Conservation (phyloP, 306 rosid species). For the Mucuna pruriens region DNA sequence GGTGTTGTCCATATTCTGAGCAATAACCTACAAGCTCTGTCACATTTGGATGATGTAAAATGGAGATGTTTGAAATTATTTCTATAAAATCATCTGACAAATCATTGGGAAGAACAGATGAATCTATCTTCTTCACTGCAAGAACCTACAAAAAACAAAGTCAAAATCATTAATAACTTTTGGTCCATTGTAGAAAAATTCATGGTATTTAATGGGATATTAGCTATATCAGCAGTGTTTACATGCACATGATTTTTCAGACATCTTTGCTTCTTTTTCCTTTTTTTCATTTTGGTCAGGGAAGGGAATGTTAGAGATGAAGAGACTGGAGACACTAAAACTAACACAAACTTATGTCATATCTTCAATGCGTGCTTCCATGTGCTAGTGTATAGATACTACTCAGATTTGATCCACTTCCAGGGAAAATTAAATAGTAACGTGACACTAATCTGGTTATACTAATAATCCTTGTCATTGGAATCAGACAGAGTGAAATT, state of each 20-base stretch:
- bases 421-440: neutral
- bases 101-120: conserved; percentile 65
- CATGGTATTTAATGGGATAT: neutral
- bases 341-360: conserved; percentile 2
- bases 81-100: conserved; percentile 73
- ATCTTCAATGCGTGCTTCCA: neutral
- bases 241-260: conserved; percentile 5
- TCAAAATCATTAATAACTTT: conserved; percentile 30
- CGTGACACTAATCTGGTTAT: conserved; percentile 15
- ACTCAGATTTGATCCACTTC: conserved; percentile 20
- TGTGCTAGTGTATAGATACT: neutral
- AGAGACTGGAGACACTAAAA: conserved; percentile 6
- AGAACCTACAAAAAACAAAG: conserved; percentile 63
- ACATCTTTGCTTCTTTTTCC: neutral
- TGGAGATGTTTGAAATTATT: conserved; percentile 73
- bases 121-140: conserved; percentile 94
- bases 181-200: conserved; percentile 1
- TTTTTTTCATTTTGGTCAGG: neutral
- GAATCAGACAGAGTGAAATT: conserved; percentile 30
- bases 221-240: neutral
- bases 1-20: conserved; percentile 90
- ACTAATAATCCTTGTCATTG: conserved; percentile 8
- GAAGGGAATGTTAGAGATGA: neutral
- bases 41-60: conserved; percentile 87
- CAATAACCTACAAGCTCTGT: conserved; percentile 96